Evolutionary conservation across 1,284 basidiomycete species (phyloP), one percentile per base, ranked within the genome.

Genomic region (Nidula niveotomentosa): DNA sequence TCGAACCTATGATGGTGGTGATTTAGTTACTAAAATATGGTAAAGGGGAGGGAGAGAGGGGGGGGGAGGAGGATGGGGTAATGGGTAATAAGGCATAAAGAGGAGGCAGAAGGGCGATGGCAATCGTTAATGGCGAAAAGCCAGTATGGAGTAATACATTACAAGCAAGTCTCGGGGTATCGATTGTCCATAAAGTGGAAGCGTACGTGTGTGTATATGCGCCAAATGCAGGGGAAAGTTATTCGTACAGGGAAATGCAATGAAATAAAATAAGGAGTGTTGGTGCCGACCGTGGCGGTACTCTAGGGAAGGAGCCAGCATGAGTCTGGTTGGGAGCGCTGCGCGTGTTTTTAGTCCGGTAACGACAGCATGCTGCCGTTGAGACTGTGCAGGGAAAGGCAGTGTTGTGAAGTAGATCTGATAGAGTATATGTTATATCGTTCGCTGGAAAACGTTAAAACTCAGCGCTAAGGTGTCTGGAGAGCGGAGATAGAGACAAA

Each of bases 361-460:
- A 23, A 23, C 23, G 23, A 3, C 23, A 23, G 23, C 23, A 23
- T 23, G 23, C 23, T 23, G 23, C 23, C 23, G 3, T 23, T 23
- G 23, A 23, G 23, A 3, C 23, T 23, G 23, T 23, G 23, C 23
- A 23, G 23, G 3, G 23, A 23, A 23, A 23, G 23, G 23, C 23
- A 23, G 23, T 23, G 2, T 2, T 23, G 23, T 23, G 23, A 3
- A 23, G 23, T 23, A 23, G 23, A 23, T 23, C 23, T 3, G 23
- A 23, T 23, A 23, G 23, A 23, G 23, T 23, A 23, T 23, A 23
- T 37, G 48, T 71, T 62, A 76, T 55, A 76, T 76, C 17, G 74
- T 76, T 48, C 72, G 65, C 73, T 75, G 23, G 23, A 23, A 23
- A 23, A 23, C 3, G 23, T 23, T 23, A 23, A 23, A 23, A 2